Conservation (phyloP, 805 yeast species). For the Isabelozyma pseudorhagii region DNA sequence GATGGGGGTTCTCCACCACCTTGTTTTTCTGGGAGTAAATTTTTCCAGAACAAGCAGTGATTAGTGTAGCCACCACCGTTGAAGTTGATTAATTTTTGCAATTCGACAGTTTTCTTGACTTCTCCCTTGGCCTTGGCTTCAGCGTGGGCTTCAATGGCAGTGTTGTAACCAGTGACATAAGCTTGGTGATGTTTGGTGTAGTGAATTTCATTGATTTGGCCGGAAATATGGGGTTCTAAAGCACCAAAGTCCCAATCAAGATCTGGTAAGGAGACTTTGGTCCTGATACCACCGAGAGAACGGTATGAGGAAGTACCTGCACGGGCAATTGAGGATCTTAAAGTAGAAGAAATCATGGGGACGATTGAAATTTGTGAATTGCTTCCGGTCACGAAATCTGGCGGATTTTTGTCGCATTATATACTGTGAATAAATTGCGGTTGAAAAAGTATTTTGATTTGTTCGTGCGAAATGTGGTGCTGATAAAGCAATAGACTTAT, state of each 20-base stretch:
- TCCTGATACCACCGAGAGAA: constrained; percentile 34
- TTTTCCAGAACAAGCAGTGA: constrained; percentile 86
- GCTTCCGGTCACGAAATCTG: background rate
- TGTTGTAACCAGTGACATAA: constrained; percentile 80
- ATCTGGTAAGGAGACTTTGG: constrained; percentile 75
- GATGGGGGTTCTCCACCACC: constrained; percentile 70
- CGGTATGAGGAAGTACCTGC: constrained; percentile 5
- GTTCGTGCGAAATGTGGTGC: background rate
- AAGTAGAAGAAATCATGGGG: constrained; percentile 12
- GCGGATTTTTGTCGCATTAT: background rate
- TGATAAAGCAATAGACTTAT: background rate
- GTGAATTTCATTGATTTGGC: constrained; percentile 82
- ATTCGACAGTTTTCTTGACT: constrained; percentile 53
- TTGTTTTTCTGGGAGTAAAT: constrained; percentile 67
- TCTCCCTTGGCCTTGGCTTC: constrained; percentile 63
- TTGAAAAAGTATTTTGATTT: background rate
- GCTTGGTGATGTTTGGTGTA: constrained; percentile 92
- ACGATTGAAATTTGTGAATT: background rate
- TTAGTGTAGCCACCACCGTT: constrained; percentile 91
- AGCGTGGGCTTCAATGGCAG: constrained; percentile 68
- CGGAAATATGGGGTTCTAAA: constrained; percentile 82
- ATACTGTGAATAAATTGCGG: background rate
- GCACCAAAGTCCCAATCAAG: constrained; percentile 82
- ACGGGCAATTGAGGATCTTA: constrained; percentile 10
- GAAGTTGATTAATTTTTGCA: constrained; percentile 78